Percentiles rank a stretch among this genome's conserved stretches.
These are phyloP conservation scores for Logfia minima DNA, from an alignment of 129 eudicot species.

Conservation along the genomic window DNA sequence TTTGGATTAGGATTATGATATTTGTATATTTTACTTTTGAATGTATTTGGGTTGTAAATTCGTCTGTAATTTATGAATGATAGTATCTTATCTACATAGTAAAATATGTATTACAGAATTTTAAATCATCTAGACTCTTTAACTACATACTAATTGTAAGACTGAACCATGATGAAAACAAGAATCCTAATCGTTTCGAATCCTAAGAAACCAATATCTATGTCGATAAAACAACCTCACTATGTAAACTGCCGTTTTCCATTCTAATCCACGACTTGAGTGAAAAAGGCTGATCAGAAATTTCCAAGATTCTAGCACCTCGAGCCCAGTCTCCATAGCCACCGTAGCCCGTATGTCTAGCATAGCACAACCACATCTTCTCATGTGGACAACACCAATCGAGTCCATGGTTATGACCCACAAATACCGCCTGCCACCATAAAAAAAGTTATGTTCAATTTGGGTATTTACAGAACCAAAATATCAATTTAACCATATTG, in stretches of 20 bases:
- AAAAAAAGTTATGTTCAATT: background rate
- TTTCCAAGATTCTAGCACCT: conserved; percentile 81
- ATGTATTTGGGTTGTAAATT: too few species aligned
- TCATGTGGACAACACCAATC: conserved; percentile 95
- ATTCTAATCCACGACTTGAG: conserved; percentile 93
- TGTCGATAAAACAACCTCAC: conserved; percentile 61
- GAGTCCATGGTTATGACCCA: conserved; percentile 97
- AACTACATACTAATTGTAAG: background rate
- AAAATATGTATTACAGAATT: too few species aligned
- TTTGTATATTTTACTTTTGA: too few species aligned
- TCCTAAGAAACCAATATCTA: conserved; percentile 19
- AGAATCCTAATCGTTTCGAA: background rate
- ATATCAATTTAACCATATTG: background rate
- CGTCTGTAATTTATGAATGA: too few species aligned
- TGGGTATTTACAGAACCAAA: background rate
- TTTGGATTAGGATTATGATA: too few species aligned
- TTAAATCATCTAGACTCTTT: too few species aligned
- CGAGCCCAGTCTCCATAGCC: conserved; percentile 91
- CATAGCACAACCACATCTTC: conserved; percentile 88
- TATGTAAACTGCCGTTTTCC: conserved; percentile 79
- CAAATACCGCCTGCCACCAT: conserved; percentile 75
- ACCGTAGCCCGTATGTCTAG: conserved; percentile 94
- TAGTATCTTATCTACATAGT: too few species aligned
- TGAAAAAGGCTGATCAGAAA: conserved; percentile 60
- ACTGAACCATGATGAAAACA: background rate